Conservation (phyloP, 768 basidiomycete species). For the Boletus pseudopeckii region DNA sequence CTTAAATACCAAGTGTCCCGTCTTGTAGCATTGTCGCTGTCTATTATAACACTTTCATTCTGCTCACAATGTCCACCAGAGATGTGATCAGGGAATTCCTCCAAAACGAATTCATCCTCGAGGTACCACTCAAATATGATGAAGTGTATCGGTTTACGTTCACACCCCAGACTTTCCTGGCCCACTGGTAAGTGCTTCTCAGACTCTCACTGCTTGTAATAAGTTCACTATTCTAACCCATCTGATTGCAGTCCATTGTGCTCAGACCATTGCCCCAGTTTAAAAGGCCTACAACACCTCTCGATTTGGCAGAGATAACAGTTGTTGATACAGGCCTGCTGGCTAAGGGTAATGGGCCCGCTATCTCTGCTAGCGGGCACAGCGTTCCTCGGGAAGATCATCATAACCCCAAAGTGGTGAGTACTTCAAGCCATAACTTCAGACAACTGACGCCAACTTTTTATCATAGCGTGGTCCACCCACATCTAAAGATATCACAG, state of each 20-base stretch:
- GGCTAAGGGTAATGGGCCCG: too few species aligned
- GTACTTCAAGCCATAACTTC: too few species aligned
- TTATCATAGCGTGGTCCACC: too few species aligned
- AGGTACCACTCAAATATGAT: not conserved
- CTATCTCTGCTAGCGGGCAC: too few species aligned
- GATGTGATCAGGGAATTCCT: not conserved
- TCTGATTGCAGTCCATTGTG: not conserved
- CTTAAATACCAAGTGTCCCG: not conserved
- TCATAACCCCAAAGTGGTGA: too few species aligned
- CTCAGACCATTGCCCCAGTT: not conserved
- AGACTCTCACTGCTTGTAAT: not conserved
- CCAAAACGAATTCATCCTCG: not conserved
- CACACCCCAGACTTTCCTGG: not conserved
- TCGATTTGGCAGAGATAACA: too few species aligned
- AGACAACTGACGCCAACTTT: too few species aligned
- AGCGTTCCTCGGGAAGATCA: too few species aligned
- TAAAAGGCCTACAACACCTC: not conserved
- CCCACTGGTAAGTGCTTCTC: not conserved
- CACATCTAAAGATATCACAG: too few species aligned
- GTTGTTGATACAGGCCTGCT: too few species aligned
- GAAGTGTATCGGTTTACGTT: not conserved
- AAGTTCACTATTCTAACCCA: not conserved
- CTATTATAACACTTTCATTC: constrained; percentile 1
- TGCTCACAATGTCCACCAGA: not conserved
- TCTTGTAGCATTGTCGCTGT: not conserved